phyloP scores from a whole-genome alignment of 2,329 filamentous ascomycete species.

The Sordariomycetes sp. region DNA sequence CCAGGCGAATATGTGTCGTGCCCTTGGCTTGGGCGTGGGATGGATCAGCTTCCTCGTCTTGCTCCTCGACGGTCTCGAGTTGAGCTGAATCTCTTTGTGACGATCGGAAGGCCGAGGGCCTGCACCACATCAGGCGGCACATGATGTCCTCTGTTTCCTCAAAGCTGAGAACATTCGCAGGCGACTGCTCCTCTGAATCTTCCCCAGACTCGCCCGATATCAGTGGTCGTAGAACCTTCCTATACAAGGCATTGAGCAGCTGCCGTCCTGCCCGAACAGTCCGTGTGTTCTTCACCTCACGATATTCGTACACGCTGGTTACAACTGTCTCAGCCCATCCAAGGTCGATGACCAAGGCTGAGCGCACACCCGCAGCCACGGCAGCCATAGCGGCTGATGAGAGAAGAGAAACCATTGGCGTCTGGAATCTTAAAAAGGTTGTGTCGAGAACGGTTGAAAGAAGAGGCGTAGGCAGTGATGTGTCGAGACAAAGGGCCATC shows the following conservation, averaged over 20 bases:
- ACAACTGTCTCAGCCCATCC: conserved; percentile 88
- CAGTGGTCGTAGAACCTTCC: conserved; percentile 38
- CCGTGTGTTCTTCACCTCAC: conserved; percentile 63
- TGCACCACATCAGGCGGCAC: conserved; percentile 70
- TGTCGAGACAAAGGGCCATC: conserved; percentile 67
- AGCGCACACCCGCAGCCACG: conserved; percentile 73
- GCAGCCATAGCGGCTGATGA: conserved; percentile 66
- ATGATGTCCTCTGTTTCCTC: conserved; percentile 76
- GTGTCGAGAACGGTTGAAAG: conserved; percentile 68
- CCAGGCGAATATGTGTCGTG: conserved; percentile 22
- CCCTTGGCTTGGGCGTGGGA: conserved; percentile 16
- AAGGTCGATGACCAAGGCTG: conserved; percentile 80
- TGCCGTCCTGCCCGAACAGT: conserved; percentile 67
- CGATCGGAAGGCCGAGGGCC: conserved; percentile 19
- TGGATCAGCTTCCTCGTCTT: conserved; percentile 38
- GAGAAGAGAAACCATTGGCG: conserved; percentile 72
- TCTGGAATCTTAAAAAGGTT: conserved; percentile 72
- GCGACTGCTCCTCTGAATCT: too few species aligned
- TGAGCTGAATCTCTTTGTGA: conserved; percentile 27
- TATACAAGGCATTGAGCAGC: conserved; percentile 60
- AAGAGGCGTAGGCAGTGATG: conserved; percentile 67
- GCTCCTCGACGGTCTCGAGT: conserved; percentile 43
- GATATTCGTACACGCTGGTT: conserved; percentile 83
- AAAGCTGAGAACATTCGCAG: conserved; percentile 47
- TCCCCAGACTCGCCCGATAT: conserved; percentile 11